Evolutionary conservation across 2,329 filamentous ascomycete species (phyloP), one percentile per base, ranked within the genome.

Genomic region (Thelonectria discophora): DNA sequence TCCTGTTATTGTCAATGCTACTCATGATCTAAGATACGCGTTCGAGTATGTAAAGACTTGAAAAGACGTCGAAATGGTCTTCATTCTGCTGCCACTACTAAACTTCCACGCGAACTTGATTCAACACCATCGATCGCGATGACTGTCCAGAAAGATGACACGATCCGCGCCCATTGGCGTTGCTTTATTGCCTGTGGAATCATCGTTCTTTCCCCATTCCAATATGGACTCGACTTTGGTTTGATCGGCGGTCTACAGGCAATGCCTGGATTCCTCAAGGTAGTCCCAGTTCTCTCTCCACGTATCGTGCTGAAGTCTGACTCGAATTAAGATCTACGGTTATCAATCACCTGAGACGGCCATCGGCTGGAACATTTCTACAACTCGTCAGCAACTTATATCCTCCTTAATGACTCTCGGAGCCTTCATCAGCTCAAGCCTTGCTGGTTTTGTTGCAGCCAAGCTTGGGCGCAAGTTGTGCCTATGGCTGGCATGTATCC

Each of bases 171-270:
- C 32, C 62, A 69, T 12, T 69, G 67, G 67, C 65, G 66, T 43
- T 69, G 67, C 24, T 69, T 69, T 3, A 9, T 67, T 3, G 67
- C 67, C 1, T 69, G 67, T 15, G 59, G 63, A 1, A 58, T 69
- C 3, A 66, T 69, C 0, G 67, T 69, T 5, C 27, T 69, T 1
- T 69, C 67, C 1, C 67, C 67, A 0, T 69, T 69, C 7, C 67
- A 69, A 3, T 70, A 69, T 63, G 67, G 67, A 1, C 64, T 69
- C 40, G 67, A 69, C 20, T 69, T 69, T 65, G 67, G 67, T 0
- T 17, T 69, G 1, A 69, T 69, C 1, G 67, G 67, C 3, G 67
- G 67, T 1, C 42, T 69, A 0, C 67, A 69, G 40, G 67, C 67
- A 1, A 69, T 69, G 67, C 67, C 67, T 15, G 67, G 67, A 0